Base-by-base conservation (phyloP, 1,284 basidiomycete genomes). In the Xerocomus amazonicus region DNA sequence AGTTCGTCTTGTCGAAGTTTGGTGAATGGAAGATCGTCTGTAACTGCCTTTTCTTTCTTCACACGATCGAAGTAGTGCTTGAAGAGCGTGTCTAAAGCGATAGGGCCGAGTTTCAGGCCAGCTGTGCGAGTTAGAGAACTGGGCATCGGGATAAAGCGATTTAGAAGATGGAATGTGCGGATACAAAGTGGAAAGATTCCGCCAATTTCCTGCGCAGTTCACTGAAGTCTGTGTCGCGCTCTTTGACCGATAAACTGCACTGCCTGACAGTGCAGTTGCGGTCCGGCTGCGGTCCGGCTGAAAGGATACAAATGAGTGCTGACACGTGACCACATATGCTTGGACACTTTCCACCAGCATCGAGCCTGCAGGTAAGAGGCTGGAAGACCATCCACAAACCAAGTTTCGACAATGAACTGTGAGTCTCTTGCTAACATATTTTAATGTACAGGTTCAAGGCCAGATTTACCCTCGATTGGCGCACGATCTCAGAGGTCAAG, bases 61-160 rank as follows among this genome's bases (percentile, higher is more conserved):
- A 82, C 66, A 13, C 79, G 75, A 35, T 86, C 81, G 39, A 93
- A 79, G 66, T 90, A 94, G 64, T 93, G 91, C 65, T 86, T 89
- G 62, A 92, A 73, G 14, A 92, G 74, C 0, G 87, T 90, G 57
- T 87, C 89, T 19, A 93, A 67, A 38, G 92, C 73, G 48, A 92
- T 70, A 4, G 90, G 89, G 0, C 87, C 90, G 29, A 87, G 73
- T 58, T 75, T 78, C 50, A 88, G 67, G 36, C 84, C 78, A 33
- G 80, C 77, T 49, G 82, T 75, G 29, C 81, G 73, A 31, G 83
- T 77, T 41, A 89, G 73, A 9, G 77, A 60, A 61, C 80, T 85
- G 14, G 64, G 36, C 69, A 70, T 71, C 39, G 41, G 13, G 32
- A 19, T 2, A 39, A 19, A 47, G 37, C n/a, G 29, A 33, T 43